A percentile compares a stretch with the other conserved stretches of the same genome.
Conservation (phyloP, 1,284 basidiomycete genomes). For the Vanrija pseudolonga region DNA sequence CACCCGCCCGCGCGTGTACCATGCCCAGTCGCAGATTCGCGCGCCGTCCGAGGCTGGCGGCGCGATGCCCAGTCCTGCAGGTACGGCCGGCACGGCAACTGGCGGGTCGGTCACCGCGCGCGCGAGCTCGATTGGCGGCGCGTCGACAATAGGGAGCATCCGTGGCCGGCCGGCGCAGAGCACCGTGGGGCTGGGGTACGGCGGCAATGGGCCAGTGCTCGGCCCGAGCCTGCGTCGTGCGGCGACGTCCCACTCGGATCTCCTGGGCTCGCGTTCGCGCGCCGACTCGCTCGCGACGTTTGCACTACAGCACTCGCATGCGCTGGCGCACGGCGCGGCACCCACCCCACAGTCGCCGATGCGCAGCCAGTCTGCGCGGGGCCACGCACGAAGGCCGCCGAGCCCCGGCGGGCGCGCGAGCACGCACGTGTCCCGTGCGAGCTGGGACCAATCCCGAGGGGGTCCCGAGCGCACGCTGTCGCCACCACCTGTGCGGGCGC, state of each 20-base stretch:
- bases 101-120: slow-evolving; percentile 45
- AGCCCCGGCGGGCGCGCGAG: neutral
- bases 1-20: slow-evolving; percentile 67
- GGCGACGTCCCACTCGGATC: slow-evolving; percentile 32
- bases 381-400: neutral
- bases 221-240: slow-evolving; percentile 33
- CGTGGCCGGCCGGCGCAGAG: slow-evolving; percentile 11
- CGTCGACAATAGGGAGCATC: slow-evolving; percentile 30
- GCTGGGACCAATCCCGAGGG: neutral
- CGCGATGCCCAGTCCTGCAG: slow-evolving; percentile 41
- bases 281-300: slow-evolving; percentile 2
- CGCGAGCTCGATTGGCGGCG: slow-evolving; percentile 42
- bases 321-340: neutral
- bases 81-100: slow-evolving; percentile 29
- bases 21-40: slow-evolving; percentile 64
- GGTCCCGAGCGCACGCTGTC: neutral
- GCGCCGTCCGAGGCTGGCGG: slow-evolving; percentile 49
- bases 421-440: neutral
- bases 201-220: slow-evolving; percentile 6
- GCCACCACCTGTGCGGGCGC: neutral
- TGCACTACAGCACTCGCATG: slow-evolving; percentile 3
- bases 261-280: slow-evolving; percentile 14
- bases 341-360: neutral
- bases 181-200: slow-evolving; percentile 1
- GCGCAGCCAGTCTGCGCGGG: neutral